Base-by-base conservation (phyloP, 805 yeast genomes). In the Saccharomycopsis javanensis region DNA sequence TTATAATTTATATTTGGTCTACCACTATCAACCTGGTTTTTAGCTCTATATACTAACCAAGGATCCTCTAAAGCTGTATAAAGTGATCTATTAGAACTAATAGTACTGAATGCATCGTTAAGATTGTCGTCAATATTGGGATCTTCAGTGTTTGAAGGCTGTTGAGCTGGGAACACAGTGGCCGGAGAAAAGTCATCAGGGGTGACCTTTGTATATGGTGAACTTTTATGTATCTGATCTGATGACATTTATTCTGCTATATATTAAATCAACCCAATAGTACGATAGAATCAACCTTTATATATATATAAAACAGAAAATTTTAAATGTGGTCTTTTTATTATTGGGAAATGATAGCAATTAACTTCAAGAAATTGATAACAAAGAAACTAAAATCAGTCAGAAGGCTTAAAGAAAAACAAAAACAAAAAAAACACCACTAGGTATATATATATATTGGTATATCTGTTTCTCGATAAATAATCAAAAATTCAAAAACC, bases 111-210 rank as follows among this genome's bases (percentile, higher is more conserved):
- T 33, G 28, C 25, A 23, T 51, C 42, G 18, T 51, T 31, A 46
- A 7, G 28, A n/a, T 34, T 18, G 27, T 65, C 71, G 38, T 69
- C 69, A 48, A 64, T 65, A 16, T 62, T 66, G 35, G 76, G 75
- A 59, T 71, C 72, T 1, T 77, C 80, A 62, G 69, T 66, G 57
- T 72, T 71, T 23, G 48, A n/a, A 20, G 48, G 23, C 15, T 42
- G 6, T 11, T 42, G 48, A 5, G 48, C 48, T 20, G 48, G 27
- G 13, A 42, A 42, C 6, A 42, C 48, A 2, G 48, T 42, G 13
- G 48, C 48, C 10, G 48, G 48, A 16, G 48, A 42, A 42, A 42
- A 42, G 48, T 42, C 48, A 25, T 42, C 48, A 23, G 48, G 48
- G 48, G 48, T 42, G 2, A 42, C 48, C 48, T 42, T 42, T 4